phyloP scores from a whole-genome alignment of 768 basidiomycete genomes.

The Russula compacta region DNA sequence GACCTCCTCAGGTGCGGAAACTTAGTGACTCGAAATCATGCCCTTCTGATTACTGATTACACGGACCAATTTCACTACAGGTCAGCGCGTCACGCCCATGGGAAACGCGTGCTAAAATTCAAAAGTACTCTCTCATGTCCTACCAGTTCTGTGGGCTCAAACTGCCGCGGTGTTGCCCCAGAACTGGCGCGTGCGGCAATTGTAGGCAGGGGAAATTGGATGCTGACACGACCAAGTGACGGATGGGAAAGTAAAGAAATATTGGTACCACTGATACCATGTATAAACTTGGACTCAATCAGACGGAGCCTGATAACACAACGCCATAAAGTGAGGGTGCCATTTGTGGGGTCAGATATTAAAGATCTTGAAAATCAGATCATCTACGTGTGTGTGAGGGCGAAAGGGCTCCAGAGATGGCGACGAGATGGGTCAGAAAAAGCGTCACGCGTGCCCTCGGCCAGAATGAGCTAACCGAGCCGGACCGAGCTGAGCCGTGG shows the following conservation, averaged over 20 bases:
- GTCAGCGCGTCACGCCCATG: conserved; percentile 57
- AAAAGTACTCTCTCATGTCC: conserved; percentile 33
- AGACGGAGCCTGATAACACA: conserved; percentile 36
- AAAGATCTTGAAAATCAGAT: conserved; percentile 56
- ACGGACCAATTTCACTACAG: conserved; percentile 39
- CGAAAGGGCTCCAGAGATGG: no score
- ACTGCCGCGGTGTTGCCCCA: conserved; percentile 30
- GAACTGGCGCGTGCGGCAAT: conserved; percentile 18
- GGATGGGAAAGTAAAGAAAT: conserved; percentile 52
- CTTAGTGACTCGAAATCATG: not conserved
- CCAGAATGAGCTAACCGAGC: no score
- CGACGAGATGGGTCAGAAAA: no score
- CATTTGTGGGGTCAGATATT: conserved; percentile 54
- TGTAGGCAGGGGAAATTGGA: conserved; percentile 23
- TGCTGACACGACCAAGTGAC: conserved; percentile 31
- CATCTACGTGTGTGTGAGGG: conserved; percentile 25
- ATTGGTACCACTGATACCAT: conserved; percentile 39
- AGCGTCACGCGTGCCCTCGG: no score
- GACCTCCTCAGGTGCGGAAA: conserved; percentile 7
- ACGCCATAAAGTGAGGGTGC: conserved; percentile 46
- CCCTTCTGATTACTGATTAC: not conserved
- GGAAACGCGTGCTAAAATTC: no score
- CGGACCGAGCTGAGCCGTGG: no score
- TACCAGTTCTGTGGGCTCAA: conserved; percentile 29
- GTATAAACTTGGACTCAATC: conserved; percentile 24